Base-by-base conservation (phyloP, 345 rosid species). In the Dimocarpus longan region DNA sequence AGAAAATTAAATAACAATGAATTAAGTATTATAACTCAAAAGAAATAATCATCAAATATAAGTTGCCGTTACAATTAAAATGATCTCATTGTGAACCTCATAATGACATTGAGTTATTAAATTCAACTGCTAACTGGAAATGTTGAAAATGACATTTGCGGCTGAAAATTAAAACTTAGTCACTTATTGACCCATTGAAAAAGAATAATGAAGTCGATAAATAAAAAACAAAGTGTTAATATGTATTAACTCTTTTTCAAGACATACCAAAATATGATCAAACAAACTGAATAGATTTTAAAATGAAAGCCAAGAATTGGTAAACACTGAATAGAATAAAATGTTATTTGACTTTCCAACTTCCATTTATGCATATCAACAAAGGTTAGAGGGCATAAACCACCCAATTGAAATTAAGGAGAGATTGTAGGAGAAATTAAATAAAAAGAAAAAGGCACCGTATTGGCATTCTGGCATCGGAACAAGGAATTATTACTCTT, bases 231-330 rank as follows among this genome's bases (percentile, higher is more conserved):
- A 60, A 60, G 4, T 46, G 65, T 60, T 60, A 60, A 60, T n/a
- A 21, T 60, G 65, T 60, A 60, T 60, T 21, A 21, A 22, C 10
- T 60, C 28, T n/a, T 60, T 21, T 60, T 22, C 26, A 60, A 60
- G 28, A 22, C 65, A 2, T 60, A 60, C 65, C 21, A 9, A 19
- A 10, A 60, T 46, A 11, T 21, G 65, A 60, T 60, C 28, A n/a
- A 60, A 7, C 65, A 60, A 54, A 60, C 65, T 21, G 22, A 60
- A 8, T 22, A 6, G 65, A 22, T 60, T 21, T 60, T 22, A 60
- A 60, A 60, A 60, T 60, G 65, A 22, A 60, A 60, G 65, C 65
- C 28, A 60, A 60, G 65, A 60, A 2, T 60, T 60, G 65, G 28
- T 60, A 60, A 60, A 60, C 28, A 60, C 28, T 9, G 28, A 60